A percentile compares a stretch with the other conserved stretches of the same genome.
phyloP scores from a whole-genome alignment of 176 grass and related monocot genomes.

The Oryza officinalis region DNA sequence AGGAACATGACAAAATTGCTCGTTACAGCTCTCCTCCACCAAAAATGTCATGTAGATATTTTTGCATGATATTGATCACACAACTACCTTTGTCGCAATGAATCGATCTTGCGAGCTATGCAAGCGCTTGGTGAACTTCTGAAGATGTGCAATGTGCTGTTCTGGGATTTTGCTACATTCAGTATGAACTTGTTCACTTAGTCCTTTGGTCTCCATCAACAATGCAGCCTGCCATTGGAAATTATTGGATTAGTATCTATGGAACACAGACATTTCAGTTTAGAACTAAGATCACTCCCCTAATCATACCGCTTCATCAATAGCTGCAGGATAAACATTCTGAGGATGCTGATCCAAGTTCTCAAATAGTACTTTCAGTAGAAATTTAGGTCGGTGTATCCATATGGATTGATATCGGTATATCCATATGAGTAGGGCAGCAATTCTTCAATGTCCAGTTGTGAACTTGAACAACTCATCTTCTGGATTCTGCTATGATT shows the following conservation, averaged over 20 bases:
- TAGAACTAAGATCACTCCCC: neutral
- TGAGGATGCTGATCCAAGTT: neutral
- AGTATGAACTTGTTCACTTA: neutral
- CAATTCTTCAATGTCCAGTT: constrained; percentile 81
- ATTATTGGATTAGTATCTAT: constrained; percentile 6
- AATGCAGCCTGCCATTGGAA: constrained; percentile 19
- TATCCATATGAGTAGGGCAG: constrained; percentile 85
- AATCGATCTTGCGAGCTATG: constrained; percentile 8
- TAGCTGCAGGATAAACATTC: constrained; percentile 10
- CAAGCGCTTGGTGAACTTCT: neutral
- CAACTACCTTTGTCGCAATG: neutral
- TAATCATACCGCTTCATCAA: constrained; percentile 21
- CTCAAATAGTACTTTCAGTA: constrained; percentile 49
- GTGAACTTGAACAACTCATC: constrained; percentile 75
- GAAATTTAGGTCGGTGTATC: constrained; percentile 85
- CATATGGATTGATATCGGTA: constrained; percentile 62
- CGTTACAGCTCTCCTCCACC: constrained; percentile 7
- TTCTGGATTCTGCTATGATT: constrained; percentile 95
- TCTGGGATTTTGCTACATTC: constrained; percentile 10
- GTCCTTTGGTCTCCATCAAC: constrained; percentile 1
- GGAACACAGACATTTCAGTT: neutral
- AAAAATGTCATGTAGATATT: neutral
- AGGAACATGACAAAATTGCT: neutral
- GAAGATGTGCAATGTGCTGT: constrained; percentile 17
- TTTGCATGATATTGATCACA: neutral